phyloP scores from a whole-genome alignment of 2,329 filamentous ascomycete genomes.

The Teratosphaeriaceae sp. region DNA sequence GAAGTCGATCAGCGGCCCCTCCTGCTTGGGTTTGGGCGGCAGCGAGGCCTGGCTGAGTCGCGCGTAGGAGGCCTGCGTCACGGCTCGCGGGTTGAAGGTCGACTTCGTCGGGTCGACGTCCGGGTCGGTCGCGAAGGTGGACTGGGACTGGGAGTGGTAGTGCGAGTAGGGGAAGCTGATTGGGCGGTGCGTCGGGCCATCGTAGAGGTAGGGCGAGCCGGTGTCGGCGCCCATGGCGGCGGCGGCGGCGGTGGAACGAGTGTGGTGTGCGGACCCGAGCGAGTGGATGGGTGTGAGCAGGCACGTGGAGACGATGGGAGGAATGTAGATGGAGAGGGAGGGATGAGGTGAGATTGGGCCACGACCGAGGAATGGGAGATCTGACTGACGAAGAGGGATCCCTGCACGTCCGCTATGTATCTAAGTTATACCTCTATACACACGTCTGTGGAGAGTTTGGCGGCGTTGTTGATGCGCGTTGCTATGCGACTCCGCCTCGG shows the following conservation, averaged over 20 bases:
- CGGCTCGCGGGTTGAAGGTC: slow-evolving; percentile 81
- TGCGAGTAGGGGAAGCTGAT: slow-evolving; percentile 35
- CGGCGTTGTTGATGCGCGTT: neutral
- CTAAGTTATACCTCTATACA: too few relatives aligned
- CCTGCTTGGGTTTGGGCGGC: slow-evolving; percentile 54
- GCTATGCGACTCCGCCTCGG: neutral
- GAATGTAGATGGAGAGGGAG: too few relatives aligned
- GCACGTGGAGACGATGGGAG: too few relatives aligned
- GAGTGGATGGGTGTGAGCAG: neutral
- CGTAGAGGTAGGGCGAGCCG: slow-evolving; percentile 66
- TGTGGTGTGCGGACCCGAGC: neutral
- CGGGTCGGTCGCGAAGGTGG: slow-evolving; percentile 41
- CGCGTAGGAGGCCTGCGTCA: slow-evolving; percentile 68
- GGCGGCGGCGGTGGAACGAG: too few relatives aligned
- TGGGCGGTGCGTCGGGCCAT: neutral
- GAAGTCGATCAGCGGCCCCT: slow-evolving; percentile 73
- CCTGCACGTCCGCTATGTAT: neutral
- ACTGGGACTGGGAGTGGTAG: slow-evolving; percentile 39
- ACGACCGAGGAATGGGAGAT: neutral
- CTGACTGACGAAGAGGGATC: too few relatives aligned
- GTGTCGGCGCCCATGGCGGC: slow-evolving; percentile 17
- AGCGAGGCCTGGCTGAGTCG: slow-evolving; percentile 43
- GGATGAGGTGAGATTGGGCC: slow-evolving; percentile 1
- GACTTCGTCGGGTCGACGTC: too few relatives aligned
- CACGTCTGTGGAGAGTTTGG: too few relatives aligned